phyloP scores from a whole-genome alignment of 108 stramenopile species.

The Fistulifera pelliculosa region DNA sequence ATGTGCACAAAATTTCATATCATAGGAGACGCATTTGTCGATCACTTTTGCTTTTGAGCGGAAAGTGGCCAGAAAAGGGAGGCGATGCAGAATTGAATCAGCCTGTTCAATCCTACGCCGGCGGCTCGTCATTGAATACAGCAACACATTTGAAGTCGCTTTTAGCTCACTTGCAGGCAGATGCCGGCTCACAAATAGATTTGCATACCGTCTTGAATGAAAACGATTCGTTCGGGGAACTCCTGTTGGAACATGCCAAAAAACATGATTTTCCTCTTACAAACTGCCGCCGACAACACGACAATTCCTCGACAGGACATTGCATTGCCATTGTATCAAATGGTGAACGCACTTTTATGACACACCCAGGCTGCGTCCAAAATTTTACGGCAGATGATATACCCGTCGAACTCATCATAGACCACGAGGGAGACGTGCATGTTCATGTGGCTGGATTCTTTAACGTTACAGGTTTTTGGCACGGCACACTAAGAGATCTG shows the following conservation, averaged over 20 bases:
- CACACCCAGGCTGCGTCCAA: slow-evolving; percentile 60
- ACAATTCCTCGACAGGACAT: slow-evolving; percentile 45
- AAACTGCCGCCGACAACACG: slow-evolving; percentile 30
- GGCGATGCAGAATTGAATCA: slow-evolving; percentile 57
- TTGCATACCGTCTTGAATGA: slow-evolving; percentile 65
- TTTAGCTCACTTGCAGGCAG: not conserved
- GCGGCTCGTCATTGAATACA: slow-evolving; percentile 68
- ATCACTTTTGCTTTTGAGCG: slow-evolving; percentile 55
- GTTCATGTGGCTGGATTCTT: slow-evolving; percentile 69
- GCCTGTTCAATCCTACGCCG: slow-evolving; percentile 48
- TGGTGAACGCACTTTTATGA: slow-evolving; percentile 67
- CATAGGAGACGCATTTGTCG: slow-evolving; percentile 74
- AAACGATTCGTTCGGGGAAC: slow-evolving; percentile 54
- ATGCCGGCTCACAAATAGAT: slow-evolving; percentile 11
- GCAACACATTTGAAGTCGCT: slow-evolving; percentile 56
- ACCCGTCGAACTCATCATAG: slow-evolving; percentile 16
- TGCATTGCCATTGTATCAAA: slow-evolving; percentile 60
- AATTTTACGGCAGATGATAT: slow-evolving; percentile 45
- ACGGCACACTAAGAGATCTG: slow-evolving; percentile 34
- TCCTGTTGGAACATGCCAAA: slow-evolving; percentile 40
- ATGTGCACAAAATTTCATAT: slow-evolving; percentile 14
- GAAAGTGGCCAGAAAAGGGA: slow-evolving; percentile 35
- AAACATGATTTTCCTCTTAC: slow-evolving; percentile 40
- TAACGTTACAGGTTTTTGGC: slow-evolving; percentile 54
- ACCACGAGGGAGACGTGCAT: slow-evolving; percentile 18